phyloP scores from a whole-genome alignment of 2,329 filamentous ascomycete species.

The Cyphellophora europaea region DNA sequence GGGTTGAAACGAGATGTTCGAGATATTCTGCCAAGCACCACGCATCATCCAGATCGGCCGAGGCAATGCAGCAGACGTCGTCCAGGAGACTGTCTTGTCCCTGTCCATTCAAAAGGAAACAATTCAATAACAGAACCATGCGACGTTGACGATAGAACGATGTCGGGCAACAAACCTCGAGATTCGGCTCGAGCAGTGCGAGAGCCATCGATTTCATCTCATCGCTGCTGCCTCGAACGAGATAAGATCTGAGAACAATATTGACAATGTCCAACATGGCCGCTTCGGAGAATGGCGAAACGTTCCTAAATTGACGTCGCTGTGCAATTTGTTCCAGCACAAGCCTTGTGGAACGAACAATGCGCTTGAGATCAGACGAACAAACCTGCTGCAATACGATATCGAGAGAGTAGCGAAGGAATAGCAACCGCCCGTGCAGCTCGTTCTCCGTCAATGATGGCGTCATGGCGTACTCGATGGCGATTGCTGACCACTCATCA shows the following conservation, averaged over 20 bases:
- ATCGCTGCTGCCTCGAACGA: neutral
- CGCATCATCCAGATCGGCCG: constrained; percentile 5
- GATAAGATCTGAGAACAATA: neutral
- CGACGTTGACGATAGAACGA: neutral
- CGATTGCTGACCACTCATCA: too few relatives aligned
- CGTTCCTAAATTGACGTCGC: neutral
- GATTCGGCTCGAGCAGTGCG: too few relatives aligned
- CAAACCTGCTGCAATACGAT: neutral
- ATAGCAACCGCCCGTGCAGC: constrained; percentile 30
- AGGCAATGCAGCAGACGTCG: neutral
- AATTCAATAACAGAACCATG: neutral
- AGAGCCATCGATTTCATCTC: neutral
- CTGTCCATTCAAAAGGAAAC: neutral
- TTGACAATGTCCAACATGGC: constrained; percentile 13
- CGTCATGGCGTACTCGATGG: too few relatives aligned
- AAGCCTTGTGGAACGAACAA: neutral
- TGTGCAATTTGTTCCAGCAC: neutral
- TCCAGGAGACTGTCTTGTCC: neutral
- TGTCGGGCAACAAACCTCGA: too few relatives aligned
- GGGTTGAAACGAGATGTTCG: neutral
- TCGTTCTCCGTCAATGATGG: constrained; percentile 28
- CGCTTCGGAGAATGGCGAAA: constrained; percentile 11
- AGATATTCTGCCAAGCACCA: constrained; percentile 8
- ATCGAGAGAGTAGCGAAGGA: constrained; percentile 7
- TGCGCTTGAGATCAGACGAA: neutral